phyloP scores from a whole-genome alignment of 1,284 basidiomycete genomes.

The Cryptococcus sp. region DNA sequence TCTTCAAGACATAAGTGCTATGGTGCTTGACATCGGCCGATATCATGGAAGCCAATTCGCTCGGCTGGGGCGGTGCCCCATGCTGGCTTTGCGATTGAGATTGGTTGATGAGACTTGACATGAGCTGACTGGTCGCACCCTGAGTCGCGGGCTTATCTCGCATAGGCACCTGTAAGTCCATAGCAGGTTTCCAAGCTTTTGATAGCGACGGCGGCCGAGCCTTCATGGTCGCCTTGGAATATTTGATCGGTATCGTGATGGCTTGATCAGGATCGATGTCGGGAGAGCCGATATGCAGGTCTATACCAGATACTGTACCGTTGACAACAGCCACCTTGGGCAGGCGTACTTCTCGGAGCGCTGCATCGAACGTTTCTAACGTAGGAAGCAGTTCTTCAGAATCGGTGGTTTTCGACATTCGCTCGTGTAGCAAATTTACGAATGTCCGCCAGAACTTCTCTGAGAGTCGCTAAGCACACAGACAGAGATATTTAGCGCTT shows the following conservation, averaged over 20 bases:
- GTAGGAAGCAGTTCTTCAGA: slow-evolving; percentile 56
- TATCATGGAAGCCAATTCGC: slow-evolving; percentile 46
- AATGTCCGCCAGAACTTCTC: slow-evolving; percentile 69
- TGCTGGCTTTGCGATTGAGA: slow-evolving; percentile 25
- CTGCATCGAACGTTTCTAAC: slow-evolving; percentile 70
- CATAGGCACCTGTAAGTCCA: slow-evolving; percentile 38
- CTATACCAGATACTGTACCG: slow-evolving; percentile 64
- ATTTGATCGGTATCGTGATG: slow-evolving; percentile 72
- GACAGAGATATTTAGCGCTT: slow-evolving; percentile 9
- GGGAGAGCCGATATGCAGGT: slow-evolving; percentile 73
- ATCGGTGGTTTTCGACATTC: slow-evolving; percentile 35
- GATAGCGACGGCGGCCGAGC: slow-evolving; percentile 76
- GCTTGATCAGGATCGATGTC: slow-evolving; percentile 67
- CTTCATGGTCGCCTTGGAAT: slow-evolving; percentile 79
- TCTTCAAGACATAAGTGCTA: slow-evolving; percentile 44
- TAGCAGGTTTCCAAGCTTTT: slow-evolving; percentile 64
- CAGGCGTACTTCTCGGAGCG: slow-evolving; percentile 65
- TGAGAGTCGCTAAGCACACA: slow-evolving; percentile 62
- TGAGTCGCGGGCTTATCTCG: slow-evolving; percentile 10
- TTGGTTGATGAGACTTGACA: slow-evolving; percentile 30
- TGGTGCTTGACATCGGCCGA: slow-evolving; percentile 50
- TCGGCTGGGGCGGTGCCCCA: slow-evolving; percentile 15
- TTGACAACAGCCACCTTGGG: slow-evolving; percentile 71
- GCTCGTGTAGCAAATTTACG: slow-evolving; percentile 56
- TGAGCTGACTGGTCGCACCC: slow-evolving; percentile 28